Conservation (phyloP, 2,329 filamentous ascomycete genomes). For the Venturia carpophila region DNA sequence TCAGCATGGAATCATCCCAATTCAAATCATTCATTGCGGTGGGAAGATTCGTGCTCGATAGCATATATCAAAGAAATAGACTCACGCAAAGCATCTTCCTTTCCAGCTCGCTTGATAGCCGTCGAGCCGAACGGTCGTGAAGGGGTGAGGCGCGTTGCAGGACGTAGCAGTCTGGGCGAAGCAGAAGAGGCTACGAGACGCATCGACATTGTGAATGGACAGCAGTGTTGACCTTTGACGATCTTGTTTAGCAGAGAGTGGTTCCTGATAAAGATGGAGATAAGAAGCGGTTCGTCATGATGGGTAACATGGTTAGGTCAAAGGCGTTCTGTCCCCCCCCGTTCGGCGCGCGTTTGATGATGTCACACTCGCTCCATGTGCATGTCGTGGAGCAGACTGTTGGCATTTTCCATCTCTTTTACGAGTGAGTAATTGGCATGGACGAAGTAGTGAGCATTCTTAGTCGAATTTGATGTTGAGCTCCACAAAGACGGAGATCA, state of each 20-base stretch:
- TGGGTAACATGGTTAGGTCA: background rate
- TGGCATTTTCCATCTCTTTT: background rate
- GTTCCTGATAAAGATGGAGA: background rate
- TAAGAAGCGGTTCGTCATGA: background rate
- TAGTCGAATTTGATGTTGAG: background rate
- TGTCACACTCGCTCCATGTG: too few species aligned
- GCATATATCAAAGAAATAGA: background rate
- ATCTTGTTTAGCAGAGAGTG: background rate
- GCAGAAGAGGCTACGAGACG: constrained; percentile 27
- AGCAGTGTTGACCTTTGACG: background rate
- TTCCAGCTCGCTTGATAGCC: constrained; percentile 32
- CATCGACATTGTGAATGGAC: constrained; percentile 17
- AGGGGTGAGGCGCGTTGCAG: constrained; percentile 25
- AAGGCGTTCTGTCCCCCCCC: background rate
- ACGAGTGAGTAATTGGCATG: background rate
- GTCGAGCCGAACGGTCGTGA: constrained; percentile 34
- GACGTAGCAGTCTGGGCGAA: constrained; percentile 27
- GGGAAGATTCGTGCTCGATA: too few species aligned
- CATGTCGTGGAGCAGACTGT: too few species aligned
- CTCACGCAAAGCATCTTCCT: constrained; percentile 40
- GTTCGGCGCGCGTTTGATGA: background rate
- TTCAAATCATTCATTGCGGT: background rate
- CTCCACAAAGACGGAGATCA: background rate
- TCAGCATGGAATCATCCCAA: background rate
- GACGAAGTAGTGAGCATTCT: background rate